Base-by-base conservation (phyloP, 148 eudicot species). In the Suaeda aralocaspica region DNA sequence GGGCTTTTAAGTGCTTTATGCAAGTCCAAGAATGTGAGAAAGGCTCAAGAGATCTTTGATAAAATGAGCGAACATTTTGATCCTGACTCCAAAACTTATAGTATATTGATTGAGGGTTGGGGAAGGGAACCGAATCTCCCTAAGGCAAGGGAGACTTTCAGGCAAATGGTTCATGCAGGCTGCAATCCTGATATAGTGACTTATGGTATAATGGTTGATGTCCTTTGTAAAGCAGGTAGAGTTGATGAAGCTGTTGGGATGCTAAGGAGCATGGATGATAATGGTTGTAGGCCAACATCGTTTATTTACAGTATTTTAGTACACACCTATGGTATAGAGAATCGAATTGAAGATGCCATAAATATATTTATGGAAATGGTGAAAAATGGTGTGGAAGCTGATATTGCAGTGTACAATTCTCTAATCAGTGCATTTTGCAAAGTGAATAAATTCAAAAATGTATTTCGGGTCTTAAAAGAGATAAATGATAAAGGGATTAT, bases 1-100 rank as follows among this genome's bases (percentile, higher is more conserved):
- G 96, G 98, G 56, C 78, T 93, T 62, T 66, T 93, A 63, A 85
- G 96, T 82, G 91, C 97, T 74, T 74, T 94, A 42, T 94, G 96
- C 84, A 94, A 91, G 82, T 84, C 97, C 59, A 94, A 87, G 77
- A 89, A 94, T 75, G 88, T 89, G 34, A 83, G 90, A 51, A 91
- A 91, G 70, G 97, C 99, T 25, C 91, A 91, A 72, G 99, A 89
- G 74, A 86, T 91, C 70, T 94, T 91, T 71, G 89, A 91, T 80
- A 78, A 80, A 48, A 87, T 89, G 92, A 86, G 84, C 67, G 81
- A 77, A 4, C 82, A 72, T 39, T 91, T 83, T 69, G 52, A 28
- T 65, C 87, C 96, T 1, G 91, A 91, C 72, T 76, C 82, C 39
- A 91, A 63, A 80, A 87, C 92, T 1, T 91, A 82, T 66, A 87